Percentiles rank a stretch among this genome's conserved stretches.
Conservation (phyloP, 2,329 filamentous ascomycete genomes). For the Thielaviopsis cerberus region DNA sequence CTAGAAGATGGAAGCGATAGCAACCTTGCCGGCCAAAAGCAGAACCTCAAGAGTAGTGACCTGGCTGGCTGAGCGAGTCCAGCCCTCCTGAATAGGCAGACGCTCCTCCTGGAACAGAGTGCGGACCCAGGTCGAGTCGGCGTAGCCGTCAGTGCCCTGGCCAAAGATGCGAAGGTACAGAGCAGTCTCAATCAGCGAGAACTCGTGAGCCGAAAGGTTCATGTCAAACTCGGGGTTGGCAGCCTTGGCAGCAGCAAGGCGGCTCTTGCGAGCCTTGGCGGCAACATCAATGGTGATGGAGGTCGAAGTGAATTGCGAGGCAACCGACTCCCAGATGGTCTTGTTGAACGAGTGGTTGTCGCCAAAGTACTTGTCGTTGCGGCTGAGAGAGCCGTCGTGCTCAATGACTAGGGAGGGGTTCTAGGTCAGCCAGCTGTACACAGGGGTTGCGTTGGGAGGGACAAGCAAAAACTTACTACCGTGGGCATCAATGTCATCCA, state of each 20-base stretch:
- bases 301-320: constrained; percentile 12
- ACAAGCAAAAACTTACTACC: constrained; percentile 6
- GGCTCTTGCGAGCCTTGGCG: constrained; percentile 16
- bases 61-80: neutral
- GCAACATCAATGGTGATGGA: constrained; percentile 17
- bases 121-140: constrained; percentile 13
- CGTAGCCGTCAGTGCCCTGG: constrained; percentile 13
- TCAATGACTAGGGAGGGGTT: constrained; percentile 17
- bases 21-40: neutral
- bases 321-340: constrained; percentile 15
- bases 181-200: constrained; percentile 15
- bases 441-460: neutral
- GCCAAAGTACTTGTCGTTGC: constrained; percentile 17
- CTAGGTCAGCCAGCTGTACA: neutral
- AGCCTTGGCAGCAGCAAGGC: constrained; percentile 15
- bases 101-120: constrained; percentile 13
- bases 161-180: constrained; percentile 15
- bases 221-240: constrained; percentile 16
- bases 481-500: constrained; percentile 17
- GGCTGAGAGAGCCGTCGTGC: constrained; percentile 19
- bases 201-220: constrained; percentile 7
- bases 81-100: constrained; percentile 9
- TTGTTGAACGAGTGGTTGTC: constrained; percentile 18
- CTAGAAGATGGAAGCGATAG: constrained; percentile 1
- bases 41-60: neutral